These are phyloP conservation scores for Sporisorium exsertum DNA, from an alignment of 1,284 basidiomycete genomes.

Conservation along the genomic window DNA sequence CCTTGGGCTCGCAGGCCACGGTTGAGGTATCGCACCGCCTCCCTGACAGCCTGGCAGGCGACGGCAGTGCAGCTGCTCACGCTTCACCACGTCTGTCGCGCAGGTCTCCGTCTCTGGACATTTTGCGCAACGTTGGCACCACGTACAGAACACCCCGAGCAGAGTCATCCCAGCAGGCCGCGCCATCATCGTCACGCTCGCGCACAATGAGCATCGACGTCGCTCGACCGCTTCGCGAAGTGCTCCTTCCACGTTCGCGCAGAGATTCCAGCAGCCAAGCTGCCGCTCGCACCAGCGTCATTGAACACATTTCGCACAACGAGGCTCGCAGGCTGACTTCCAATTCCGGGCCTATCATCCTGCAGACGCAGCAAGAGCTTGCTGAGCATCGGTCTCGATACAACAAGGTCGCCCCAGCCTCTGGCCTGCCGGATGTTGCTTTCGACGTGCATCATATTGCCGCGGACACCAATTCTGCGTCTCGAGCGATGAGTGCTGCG, in stretches of 20 bases:
- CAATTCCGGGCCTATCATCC: slow-evolving; percentile 20
- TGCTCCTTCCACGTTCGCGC: slow-evolving; percentile 21
- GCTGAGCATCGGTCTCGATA: slow-evolving; percentile 32
- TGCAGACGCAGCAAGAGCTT: slow-evolving; percentile 29
- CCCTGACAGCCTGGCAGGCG: neutral
- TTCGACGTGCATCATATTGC: slow-evolving; percentile 12
- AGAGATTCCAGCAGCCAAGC: slow-evolving; percentile 11
- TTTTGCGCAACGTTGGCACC: slow-evolving; percentile 20
- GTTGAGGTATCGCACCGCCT: neutral
- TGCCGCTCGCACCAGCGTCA: slow-evolving; percentile 28
- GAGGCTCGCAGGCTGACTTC: slow-evolving; percentile 34
- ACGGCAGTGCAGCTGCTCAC: neutral
- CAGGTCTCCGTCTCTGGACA: slow-evolving; percentile 27
- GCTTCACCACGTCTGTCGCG: slow-evolving; percentile 17
- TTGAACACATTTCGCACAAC: slow-evolving; percentile 44
- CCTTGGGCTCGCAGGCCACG: slow-evolving; percentile 3
- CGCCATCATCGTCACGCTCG: slow-evolving; percentile 17
- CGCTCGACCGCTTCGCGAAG: slow-evolving; percentile 25
- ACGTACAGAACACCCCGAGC: neutral
- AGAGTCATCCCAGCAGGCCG: neutral
- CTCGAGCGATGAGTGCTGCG: neutral
- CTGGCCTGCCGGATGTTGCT: slow-evolving; percentile 16
- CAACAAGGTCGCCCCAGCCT: slow-evolving; percentile 10
- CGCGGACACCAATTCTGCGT: neutral
- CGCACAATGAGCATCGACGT: slow-evolving; percentile 42